Evolutionary conservation across 257 asterid genomes (phyloP).

Genomic region (Forsythia suspensa): DNA sequence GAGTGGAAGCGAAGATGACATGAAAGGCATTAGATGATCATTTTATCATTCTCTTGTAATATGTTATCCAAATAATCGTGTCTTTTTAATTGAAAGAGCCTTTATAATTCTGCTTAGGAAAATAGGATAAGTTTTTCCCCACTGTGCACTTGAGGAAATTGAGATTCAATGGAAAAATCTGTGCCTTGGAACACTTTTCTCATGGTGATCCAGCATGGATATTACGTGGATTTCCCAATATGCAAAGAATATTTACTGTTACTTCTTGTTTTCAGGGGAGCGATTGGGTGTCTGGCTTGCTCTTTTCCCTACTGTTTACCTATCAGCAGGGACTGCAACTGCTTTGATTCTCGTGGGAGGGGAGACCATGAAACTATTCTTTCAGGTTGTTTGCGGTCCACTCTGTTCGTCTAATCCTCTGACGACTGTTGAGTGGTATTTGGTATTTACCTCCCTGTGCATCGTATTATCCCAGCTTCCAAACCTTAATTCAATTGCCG

Average conservation of each 20-base stretch:
- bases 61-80: background rate
- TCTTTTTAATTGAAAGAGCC: background rate
- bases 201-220: background rate
- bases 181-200: background rate
- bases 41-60: background rate
- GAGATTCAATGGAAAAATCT: background rate
- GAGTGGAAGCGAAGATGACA: background rate
- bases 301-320: conserved; percentile 92
- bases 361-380: conserved; percentile 97
- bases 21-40: background rate
- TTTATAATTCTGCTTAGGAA: background rate
- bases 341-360: conserved; percentile 96
- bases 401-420: conserved; percentile 85
- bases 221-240: background rate
- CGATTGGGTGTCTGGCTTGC: conserved; percentile 97
- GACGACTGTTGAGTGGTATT: conserved; percentile 96
- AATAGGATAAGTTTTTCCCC: background rate
- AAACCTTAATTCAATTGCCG: conserved; percentile 95
- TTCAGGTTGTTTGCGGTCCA: conserved; percentile 92
- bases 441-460: conserved; percentile 94
- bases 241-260: background rate
- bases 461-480: conserved; percentile 95
- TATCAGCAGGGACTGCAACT: conserved; percentile 97
- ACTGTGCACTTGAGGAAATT: background rate
- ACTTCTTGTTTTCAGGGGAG: conserved; percentile 56